Evolutionary conservation across 225 moss, liverwort and hornwort genomes (phyloP).

Genomic region (Pleurozium schreberi): DNA sequence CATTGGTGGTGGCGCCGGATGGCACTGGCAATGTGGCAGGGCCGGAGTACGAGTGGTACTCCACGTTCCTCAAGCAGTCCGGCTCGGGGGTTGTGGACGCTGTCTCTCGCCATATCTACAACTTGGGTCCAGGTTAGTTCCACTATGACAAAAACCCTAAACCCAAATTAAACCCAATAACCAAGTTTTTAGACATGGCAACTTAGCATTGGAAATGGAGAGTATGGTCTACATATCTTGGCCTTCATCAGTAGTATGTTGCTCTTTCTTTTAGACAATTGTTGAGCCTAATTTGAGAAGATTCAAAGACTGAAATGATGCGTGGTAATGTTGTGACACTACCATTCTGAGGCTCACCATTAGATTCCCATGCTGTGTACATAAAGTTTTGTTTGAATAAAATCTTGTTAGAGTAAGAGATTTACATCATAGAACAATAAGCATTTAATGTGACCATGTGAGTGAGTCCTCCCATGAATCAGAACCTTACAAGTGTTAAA

Average conservation of each 20-base stretch:
- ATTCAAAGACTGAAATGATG: neutral
- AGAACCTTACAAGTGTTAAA: neutral
- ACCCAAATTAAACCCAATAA: too few relatives aligned
- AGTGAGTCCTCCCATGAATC: neutral
- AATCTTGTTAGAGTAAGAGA: neutral
- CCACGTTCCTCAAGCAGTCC: slow-evolving; percentile 33
- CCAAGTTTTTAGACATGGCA: neutral
- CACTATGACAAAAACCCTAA: neutral
- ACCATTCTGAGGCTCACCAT: too few relatives aligned
- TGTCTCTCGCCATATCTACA: slow-evolving; percentile 66
- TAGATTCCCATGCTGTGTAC: too few relatives aligned
- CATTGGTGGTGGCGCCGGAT: slow-evolving; percentile 45
- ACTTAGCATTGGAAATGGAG: neutral
- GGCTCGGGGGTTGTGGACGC: slow-evolving; percentile 43
- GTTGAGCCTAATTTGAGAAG: neutral
- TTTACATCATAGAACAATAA: neutral
- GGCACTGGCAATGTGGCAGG: slow-evolving; percentile 13
- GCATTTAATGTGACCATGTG: neutral
- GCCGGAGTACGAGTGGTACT: slow-evolving; percentile 17
- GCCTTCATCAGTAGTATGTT: neutral
- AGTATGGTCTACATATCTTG: neutral
- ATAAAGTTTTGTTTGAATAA: neutral
- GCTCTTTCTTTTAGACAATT: neutral
- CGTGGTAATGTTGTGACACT: neutral
- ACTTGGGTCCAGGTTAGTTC: slow-evolving; percentile 58